Evolutionary conservation across 805 yeast species (phyloP), one percentile per base, ranked within the genome.

Genomic region (Kluyveromyces lactis): DNA sequence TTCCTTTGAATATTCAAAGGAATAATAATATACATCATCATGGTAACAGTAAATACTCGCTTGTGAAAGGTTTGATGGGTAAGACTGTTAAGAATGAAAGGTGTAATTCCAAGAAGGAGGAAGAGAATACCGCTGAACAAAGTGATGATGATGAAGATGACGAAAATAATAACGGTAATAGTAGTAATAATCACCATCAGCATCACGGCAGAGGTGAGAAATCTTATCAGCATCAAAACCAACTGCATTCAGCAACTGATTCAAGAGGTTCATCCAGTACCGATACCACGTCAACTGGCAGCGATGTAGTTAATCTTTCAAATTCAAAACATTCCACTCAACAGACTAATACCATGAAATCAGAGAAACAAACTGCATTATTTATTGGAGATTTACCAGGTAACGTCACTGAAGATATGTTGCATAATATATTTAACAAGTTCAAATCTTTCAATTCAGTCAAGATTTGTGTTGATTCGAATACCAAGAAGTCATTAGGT

Each of bases 341-440:
- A 16, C 37, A 34, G 29, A 18, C 37, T 4, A 34, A 34, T 13
- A 34, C 37, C 13, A 26, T 34, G 19, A 34, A n/a, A 24, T 23
- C 37, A 6, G 42, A 46, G 16, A 40, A 42, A 3, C 30, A 42
- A 4, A 46, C 51, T 11, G 64, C 76, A 6, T 56, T 80, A 34
- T 82, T 76, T 48, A 79, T 82, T 21, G 89, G 89, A 6, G 81
- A 79, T 41, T 63, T 82, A 41, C 71, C 69, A 48, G 59, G 60
- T 32, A 44, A 64, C 1, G 72, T 79, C 2, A 62, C 72, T 2
- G 86, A 80, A 46, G 66, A 66, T 10, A 47, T 55, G 18, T 59
- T 82, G 31, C 66, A 55, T 41, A 58, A 63, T 1, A 50, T 66
- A 31, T 80, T 83, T 44, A 47, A 55, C 1, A 48, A 48, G 12